phyloP scores from a whole-genome alignment of 257 asterid species.

The Agastache rugosa region DNA sequence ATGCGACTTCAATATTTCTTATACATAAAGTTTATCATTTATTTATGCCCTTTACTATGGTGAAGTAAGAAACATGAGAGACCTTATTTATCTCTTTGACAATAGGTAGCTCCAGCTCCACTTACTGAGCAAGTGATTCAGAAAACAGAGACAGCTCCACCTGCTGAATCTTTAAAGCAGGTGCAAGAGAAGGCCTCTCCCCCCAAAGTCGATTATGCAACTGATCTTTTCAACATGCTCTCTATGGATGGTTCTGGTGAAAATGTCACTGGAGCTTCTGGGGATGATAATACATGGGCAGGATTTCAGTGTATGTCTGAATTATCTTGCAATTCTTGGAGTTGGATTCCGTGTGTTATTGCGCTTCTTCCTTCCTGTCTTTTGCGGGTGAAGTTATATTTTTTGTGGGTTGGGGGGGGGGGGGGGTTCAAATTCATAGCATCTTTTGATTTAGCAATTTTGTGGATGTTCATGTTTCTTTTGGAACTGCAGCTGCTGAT shows the following conservation, averaged over 20 bases:
- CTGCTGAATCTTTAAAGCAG: slow-evolving; percentile 56
- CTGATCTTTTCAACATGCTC: slow-evolving; percentile 92
- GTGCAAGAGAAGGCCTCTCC: slow-evolving; percentile 56
- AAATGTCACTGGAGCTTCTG: slow-evolving; percentile 59
- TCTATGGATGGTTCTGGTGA: slow-evolving; percentile 73
- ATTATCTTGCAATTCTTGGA: slow-evolving; percentile 22
- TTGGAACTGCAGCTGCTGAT: slow-evolving; percentile 76
- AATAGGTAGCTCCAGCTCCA: slow-evolving; percentile 75
- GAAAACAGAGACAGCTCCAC: slow-evolving; percentile 58
- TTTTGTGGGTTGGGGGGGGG: neutral
- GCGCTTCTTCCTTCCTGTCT: neutral
- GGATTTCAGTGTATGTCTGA: slow-evolving; percentile 86
- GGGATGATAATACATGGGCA: slow-evolving; percentile 86
- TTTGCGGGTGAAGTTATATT: neutral
- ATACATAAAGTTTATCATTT: neutral
- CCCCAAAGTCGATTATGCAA: slow-evolving; percentile 84
- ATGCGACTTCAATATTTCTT: neutral
- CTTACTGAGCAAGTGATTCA: slow-evolving; percentile 55
- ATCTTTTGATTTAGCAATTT: slow-evolving; percentile 22
- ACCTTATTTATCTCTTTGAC: slow-evolving; percentile 32
- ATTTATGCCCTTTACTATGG: neutral
- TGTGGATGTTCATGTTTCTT: slow-evolving; percentile 28
- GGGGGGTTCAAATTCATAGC: neutral
- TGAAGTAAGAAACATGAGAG: slow-evolving; percentile 15
- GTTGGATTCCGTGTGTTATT: neutral